These are phyloP conservation scores for fission yeast (Schizosaccharomyces pombe) DNA, from an alignment of 805 yeast species.

Conservation along the genomic window ASM294v3 CU329670.1:1133501-1134000, in stretches of 20 bases:
- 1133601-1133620: slow-evolving; percentile 58
- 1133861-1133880: slow-evolving; percentile 81
- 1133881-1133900: slow-evolving; percentile 72
- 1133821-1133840: slow-evolving; percentile 47
- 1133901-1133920: slow-evolving; percentile 61
- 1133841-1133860: slow-evolving; percentile 52
- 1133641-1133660: slow-evolving; percentile 95
- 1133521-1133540: slow-evolving; percentile 81
- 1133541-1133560: slow-evolving; percentile 89
- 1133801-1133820: slow-evolving; percentile 45
- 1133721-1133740: slow-evolving; percentile 78
- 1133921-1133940: slow-evolving; percentile 77
- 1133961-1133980: slow-evolving; percentile 63
- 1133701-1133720: slow-evolving; percentile 93
- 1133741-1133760: slow-evolving; percentile 51
- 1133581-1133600: slow-evolving; percentile 71
- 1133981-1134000: slow-evolving; percentile 35
- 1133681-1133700: slow-evolving; percentile 52
- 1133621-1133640: slow-evolving; percentile 26
- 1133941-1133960: slow-evolving; percentile 93
- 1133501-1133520: slow-evolving; percentile 81
- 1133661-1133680: slow-evolving; percentile 80
- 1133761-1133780: slow-evolving; percentile 72
- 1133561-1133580: slow-evolving; percentile 84
- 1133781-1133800: slow-evolving; percentile 48